Evolutionary conservation across 345 rosid species (phyloP).

Genomic region (Eucalyptus dawsonii): DNA sequence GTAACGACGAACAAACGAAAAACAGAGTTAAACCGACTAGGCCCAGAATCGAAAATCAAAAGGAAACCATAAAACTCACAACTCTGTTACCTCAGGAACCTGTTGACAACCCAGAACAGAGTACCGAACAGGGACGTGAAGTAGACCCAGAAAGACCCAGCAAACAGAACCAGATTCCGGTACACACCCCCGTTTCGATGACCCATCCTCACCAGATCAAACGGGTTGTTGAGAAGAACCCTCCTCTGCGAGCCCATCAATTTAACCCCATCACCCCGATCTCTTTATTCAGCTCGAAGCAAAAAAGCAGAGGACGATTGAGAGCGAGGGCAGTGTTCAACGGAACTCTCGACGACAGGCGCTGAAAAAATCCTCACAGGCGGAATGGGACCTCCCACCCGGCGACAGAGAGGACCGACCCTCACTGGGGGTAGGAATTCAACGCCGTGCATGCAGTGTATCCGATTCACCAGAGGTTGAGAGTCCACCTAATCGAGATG

Average conservation of each 20-base stretch:
- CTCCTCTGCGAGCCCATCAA: conserved; percentile 11
- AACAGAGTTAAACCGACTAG: background rate
- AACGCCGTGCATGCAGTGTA: conserved; percentile 5
- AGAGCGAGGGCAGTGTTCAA: conserved; percentile 9
- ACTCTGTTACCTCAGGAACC: background rate
- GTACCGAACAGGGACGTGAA: conserved; percentile 25
- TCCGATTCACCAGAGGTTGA: conserved; percentile 16
- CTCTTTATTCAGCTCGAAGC: conserved; percentile 26
- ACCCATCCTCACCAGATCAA: conserved; percentile 18
- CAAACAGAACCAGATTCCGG: conserved; percentile 13
- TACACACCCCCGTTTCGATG: conserved; percentile 3
- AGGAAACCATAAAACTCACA: conserved; percentile 16
- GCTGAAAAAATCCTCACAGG: conserved; percentile 20
- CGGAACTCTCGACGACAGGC: conserved; percentile 14
- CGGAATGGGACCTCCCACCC: conserved; percentile 56
- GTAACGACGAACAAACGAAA: background rate
- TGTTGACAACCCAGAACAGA: conserved; percentile 20
- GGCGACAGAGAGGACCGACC: background rate
- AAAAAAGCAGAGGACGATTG: conserved; percentile 9
- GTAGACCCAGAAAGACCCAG: conserved; percentile 25
- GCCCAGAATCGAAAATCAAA: background rate
- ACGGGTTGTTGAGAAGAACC: conserved; percentile 1
- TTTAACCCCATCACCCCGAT: conserved; percentile 12
- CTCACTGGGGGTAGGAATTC: background rate
- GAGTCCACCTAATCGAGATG: background rate